Conservation (phyloP, 2,329 filamentous ascomycete genomes). For the Arachnomyces sp. region DNA sequence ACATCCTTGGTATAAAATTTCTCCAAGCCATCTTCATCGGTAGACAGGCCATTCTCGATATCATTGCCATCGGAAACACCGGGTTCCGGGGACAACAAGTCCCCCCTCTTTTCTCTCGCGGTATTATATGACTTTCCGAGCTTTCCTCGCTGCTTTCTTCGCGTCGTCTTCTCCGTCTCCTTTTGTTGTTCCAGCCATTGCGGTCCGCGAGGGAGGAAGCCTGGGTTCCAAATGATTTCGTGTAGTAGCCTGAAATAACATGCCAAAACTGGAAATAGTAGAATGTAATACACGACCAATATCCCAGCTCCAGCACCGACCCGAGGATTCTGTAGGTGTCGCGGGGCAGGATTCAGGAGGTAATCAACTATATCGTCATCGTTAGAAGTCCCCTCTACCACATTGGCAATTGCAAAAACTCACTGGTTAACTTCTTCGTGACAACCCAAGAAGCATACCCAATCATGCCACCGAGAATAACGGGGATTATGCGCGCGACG, state of each 20-base stretch:
- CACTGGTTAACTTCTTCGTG: constrained; percentile 60
- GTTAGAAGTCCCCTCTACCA: neutral
- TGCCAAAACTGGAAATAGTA: constrained; percentile 57
- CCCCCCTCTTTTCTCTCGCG: constrained; percentile 15
- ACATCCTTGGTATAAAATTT: constrained; percentile 72
- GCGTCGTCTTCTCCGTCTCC: constrained; percentile 10
- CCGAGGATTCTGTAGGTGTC: constrained; percentile 34
- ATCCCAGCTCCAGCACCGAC: constrained; percentile 57
- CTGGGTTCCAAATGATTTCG: constrained; percentile 61
- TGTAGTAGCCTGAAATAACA: constrained; percentile 65
- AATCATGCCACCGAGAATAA: constrained; percentile 57
- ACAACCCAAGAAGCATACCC: constrained; percentile 65
- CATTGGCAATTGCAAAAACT: constrained; percentile 25
- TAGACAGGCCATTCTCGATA: constrained; percentile 26
- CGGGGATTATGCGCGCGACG: constrained; percentile 59
- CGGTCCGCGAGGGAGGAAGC: constrained; percentile 60
- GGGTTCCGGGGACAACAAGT: too few species aligned
- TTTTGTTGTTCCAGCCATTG: constrained; percentile 24
- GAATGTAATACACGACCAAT: constrained; percentile 62
- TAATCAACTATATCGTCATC: constrained; percentile 53
- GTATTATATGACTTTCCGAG: constrained; percentile 11
- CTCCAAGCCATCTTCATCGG: constrained; percentile 62
- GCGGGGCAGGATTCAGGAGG: constrained; percentile 48
- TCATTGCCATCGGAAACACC: constrained; percentile 20
- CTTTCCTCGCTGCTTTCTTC: constrained; percentile 2